Base-by-base conservation (phyloP, 306 rosid genomes). In the Trichosanthes cucumerina region DNA sequence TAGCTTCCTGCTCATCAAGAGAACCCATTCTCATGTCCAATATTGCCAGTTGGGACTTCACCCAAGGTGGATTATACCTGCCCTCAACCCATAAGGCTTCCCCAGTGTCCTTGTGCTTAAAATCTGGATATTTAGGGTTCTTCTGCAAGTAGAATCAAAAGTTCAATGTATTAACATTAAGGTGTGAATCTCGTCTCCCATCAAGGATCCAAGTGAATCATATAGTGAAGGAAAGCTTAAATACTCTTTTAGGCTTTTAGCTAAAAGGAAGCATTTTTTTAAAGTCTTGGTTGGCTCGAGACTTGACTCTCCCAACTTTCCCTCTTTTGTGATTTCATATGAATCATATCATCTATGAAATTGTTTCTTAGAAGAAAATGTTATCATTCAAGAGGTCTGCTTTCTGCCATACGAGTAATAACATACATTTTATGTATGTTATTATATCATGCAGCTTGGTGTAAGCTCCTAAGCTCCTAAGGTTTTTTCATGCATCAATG, bases 51-150 rank as follows among this genome's bases (percentile, higher is more conserved):
- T 95, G 97, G 78, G 97, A 87, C 84, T 87, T 89, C 80, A 92
- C 92, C 97, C 99, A 95, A 46, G 87, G 89, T 24, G 97, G 99
- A 84, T 81, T 95, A 75, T 83, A 69, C 82, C 90, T 89, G 79
- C 96, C 90, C 58, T 92, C 97, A 0, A 95, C 81, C 99, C 97
- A 95, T 77, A 92, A 83, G 72, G 97, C 97, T 80, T 91, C 97
- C 79, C 97, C 97, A 9, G 97, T 88, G 77, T 95, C 97, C 85
- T 92, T 95, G 88, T 91, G 97, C 81, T 95, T 95, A 81, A 95
- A 95, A 83, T 92, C 97, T 9, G 97, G 96, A 83, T 82, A 90
- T 79, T 85, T 95, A 11, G 99, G 95, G 85, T 88, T 95, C 90
- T 88, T 92, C 97, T 95, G 97, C 81, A 79, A 16, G 14, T 54